phyloP scores from a whole-genome alignment of 805 yeast genomes.

The Suhomyces faveliae region DNA sequence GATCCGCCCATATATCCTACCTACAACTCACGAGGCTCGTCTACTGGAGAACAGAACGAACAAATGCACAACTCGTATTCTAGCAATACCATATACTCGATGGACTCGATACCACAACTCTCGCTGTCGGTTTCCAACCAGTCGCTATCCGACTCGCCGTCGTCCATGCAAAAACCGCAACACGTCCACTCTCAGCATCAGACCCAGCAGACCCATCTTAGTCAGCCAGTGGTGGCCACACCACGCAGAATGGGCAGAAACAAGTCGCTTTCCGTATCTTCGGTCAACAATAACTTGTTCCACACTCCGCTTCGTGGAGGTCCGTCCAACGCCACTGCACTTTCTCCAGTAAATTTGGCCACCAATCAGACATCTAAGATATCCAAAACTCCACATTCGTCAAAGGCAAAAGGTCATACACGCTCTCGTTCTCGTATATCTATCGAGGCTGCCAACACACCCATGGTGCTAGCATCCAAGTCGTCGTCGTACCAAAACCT shows the following conservation, averaged over 20 bases:
- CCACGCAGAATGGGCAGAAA: constrained; percentile 35
- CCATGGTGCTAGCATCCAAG: constrained; percentile 8
- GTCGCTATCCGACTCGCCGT: constrained; percentile 33
- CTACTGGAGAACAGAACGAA: constrained; percentile 1
- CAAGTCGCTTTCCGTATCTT: constrained; percentile 34
- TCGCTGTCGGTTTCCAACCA: constrained; percentile 36
- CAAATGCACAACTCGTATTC: constrained; percentile 17
- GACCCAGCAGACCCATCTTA: constrained; percentile 5
- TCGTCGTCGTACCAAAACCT: constrained; percentile 8
- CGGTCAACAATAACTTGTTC: constrained; percentile 20
- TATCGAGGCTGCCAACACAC: constrained; percentile 28
- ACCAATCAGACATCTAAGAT: constrained; percentile 21
- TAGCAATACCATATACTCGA: constrained; percentile 23
- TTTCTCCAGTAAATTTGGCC: constrained; percentile 24
- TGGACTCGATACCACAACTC: constrained; percentile 37
- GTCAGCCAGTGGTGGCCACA: constrained; percentile 23
- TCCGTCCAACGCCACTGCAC: constrained; percentile 9
- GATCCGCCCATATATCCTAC: constrained; percentile 17
- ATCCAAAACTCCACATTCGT: constrained; percentile 35
- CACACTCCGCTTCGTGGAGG: constrained; percentile 36
- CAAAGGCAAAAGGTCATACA: constrained; percentile 32
- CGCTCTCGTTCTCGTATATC: constrained; percentile 42
- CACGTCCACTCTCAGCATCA: not conserved
- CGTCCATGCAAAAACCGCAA: constrained; percentile 16
- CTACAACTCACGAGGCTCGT: not conserved